Conservation (phyloP, 163 green algal genomes). For the Scenedesmus sp. region DNA sequence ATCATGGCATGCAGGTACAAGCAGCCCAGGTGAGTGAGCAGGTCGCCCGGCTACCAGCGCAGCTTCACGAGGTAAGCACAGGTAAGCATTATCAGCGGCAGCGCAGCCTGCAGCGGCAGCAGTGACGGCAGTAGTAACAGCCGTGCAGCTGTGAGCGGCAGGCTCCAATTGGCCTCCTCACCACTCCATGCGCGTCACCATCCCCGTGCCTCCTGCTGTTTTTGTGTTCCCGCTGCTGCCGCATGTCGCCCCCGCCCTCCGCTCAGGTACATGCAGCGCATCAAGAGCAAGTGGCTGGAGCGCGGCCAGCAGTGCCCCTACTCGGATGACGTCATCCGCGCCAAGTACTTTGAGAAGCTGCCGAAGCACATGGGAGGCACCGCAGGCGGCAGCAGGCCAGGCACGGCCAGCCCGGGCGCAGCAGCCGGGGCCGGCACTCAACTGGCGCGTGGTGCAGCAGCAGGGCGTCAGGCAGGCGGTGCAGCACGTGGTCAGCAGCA, state of each 20-base stretch:
- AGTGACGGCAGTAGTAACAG: neutral
- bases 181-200: neutral
- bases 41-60: neutral
- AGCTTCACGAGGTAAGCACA: neutral
- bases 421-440: neutral
- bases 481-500: neutral
- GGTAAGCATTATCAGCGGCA: neutral
- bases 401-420: neutral
- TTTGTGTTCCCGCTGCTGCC: neutral
- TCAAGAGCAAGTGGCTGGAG: constrained; percentile 24
- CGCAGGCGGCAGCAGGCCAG: neutral
- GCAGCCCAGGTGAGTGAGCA: neutral
- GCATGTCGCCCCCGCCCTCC: neutral
- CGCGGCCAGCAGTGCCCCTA: constrained; percentile 39
- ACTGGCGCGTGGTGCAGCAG: neutral
- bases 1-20: neutral
- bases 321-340: constrained; percentile 17
- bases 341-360: constrained; percentile 25
- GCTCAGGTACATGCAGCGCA: constrained; percentile 28
- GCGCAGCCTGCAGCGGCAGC: neutral
- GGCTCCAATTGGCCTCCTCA: neutral
- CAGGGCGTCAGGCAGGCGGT: neutral
- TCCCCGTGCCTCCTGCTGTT: neutral
- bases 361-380: neutral
- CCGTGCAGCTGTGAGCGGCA: neutral